Evolutionary conservation across 805 yeast species (phyloP), one percentile per base, ranked within the genome.

Genomic region (Yarrowia osloensis): DNA sequence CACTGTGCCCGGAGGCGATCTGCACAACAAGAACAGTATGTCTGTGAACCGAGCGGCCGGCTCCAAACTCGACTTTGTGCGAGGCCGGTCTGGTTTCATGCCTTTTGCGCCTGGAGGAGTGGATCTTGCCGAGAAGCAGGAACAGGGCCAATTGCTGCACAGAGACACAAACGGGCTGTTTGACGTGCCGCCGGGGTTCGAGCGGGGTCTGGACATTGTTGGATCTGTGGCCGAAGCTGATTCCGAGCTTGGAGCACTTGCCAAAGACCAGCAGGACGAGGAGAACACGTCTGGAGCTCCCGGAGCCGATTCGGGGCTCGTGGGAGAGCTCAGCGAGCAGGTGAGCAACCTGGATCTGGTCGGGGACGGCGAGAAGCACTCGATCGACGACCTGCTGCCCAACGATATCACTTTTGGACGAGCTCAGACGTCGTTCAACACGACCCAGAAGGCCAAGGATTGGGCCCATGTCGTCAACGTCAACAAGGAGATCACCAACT

Each of bases 401-500:
- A 77, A 80, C 54, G 84, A 83, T 49, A 74, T 84, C 22, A 78
- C 79, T 33, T 82, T 85, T 71, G 83, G 83, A 7, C 77, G 87
- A 67, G 73, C 77, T 5, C 62, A 66, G 37, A 63, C 61, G 21
- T 35, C 61, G 4, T 65, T 68, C 13, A 59, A 67, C 63, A 66
- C 29, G 57, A 69, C 73, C 12, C 68, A 71, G 15, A 76, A 76
- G 54, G 24, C 35, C 70, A 85, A 82, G 69, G 86, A 87, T 68
- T 95, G 98, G 98, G 99, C 99, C 0, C 99, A 95, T 78, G 86
- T 90, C 47, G 97, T 95, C 13, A 97, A 95, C 72, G 78, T 95
- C 57, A 86, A 90, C 73, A 96, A 91, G 73, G 85, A 84, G 69
- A 85, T 95, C 67, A 90, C 88, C 31, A 92, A 95, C 76, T 95